A percentile compares a stretch with the other conserved stretches of the same genome.
Evolutionary conservation across 208 protist genomes (phyloP).

Genomic region (Trypanosoma mega): DNA sequence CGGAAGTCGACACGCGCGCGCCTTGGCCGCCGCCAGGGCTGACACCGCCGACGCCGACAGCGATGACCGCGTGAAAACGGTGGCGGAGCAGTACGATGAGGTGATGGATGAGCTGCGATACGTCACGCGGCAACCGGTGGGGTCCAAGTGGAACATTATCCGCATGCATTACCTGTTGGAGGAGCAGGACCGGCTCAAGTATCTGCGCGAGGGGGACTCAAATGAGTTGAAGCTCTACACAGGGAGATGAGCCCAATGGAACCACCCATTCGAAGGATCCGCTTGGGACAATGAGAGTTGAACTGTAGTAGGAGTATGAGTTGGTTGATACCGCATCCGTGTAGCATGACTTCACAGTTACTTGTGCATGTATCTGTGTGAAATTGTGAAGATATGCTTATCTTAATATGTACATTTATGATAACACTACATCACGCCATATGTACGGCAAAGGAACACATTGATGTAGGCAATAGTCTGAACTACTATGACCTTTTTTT

Average conservation of each 20-base stretch:
- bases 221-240: slow-evolving; percentile 18
- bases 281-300: no score
- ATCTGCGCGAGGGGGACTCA: slow-evolving; percentile 37
- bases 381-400: no score
- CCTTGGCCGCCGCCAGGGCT: slow-evolving; percentile 13
- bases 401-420: no score
- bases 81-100: slow-evolving; percentile 60
- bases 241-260: neutral
- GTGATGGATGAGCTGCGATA: slow-evolving; percentile 76
- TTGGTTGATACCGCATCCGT: no score
- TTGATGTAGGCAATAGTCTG: no score
- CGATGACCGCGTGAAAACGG: slow-evolving; percentile 35
- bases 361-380: no score
- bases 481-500: no score
- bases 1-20: slow-evolving; percentile 50
- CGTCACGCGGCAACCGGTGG: slow-evolving; percentile 60
- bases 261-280: neutral
- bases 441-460: no score
- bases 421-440: no score
- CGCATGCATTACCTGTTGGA: slow-evolving; percentile 73
- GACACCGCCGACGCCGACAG: slow-evolving; percentile 21
- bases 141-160: slow-evolving; percentile 81
- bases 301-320: no score
- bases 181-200: slow-evolving; percentile 56
- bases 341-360: no score